A percentile compares a stretch with the other conserved stretches of the same genome.
Conservation (phyloP, 257 asterid genomes). For the Euphrasia confusa region DNA sequence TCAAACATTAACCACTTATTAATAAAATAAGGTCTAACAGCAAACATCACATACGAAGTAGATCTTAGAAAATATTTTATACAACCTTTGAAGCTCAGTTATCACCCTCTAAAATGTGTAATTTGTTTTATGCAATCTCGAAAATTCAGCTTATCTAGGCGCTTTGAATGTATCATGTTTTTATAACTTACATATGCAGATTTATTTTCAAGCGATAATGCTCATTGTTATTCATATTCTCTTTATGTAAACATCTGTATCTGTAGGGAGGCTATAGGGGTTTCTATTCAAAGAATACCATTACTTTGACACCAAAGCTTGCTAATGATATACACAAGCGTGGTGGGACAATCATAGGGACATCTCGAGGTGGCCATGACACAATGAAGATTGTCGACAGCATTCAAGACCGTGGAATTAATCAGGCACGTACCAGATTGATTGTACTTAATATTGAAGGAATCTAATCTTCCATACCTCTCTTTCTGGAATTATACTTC, state of each 20-base stretch:
- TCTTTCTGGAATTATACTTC: constrained; percentile 18
- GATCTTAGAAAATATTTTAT: no score
- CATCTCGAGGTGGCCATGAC: constrained; percentile 99
- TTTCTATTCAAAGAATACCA: constrained; percentile 78
- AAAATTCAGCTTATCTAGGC: constrained; percentile 14
- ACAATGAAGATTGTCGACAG: constrained; percentile 89
- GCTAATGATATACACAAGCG: constrained; percentile 96
- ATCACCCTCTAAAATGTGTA: constrained; percentile 2
- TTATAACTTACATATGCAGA: constrained; percentile 3
- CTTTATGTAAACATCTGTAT: constrained; percentile 26
- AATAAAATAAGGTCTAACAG: no score
- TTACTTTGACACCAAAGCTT: constrained; percentile 63
- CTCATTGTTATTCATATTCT: constrained; percentile 9
- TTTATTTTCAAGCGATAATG: background rate
- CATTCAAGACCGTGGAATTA: constrained; percentile 94
- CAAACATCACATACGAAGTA: no score
- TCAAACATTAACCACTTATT: no score
- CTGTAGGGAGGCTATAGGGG: constrained; percentile 96
- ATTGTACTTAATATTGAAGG: constrained; percentile 7
- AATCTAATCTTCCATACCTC: constrained; percentile 6
- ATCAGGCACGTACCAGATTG: constrained; percentile 56
- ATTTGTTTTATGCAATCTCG: background rate
- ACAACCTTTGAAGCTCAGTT: no score
- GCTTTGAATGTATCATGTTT: background rate
- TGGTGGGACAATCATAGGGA: constrained; percentile 91